Evolutionary conservation across 2,329 filamentous ascomycete genomes (phyloP).

Genomic region (Colletotrichum sp.): DNA sequence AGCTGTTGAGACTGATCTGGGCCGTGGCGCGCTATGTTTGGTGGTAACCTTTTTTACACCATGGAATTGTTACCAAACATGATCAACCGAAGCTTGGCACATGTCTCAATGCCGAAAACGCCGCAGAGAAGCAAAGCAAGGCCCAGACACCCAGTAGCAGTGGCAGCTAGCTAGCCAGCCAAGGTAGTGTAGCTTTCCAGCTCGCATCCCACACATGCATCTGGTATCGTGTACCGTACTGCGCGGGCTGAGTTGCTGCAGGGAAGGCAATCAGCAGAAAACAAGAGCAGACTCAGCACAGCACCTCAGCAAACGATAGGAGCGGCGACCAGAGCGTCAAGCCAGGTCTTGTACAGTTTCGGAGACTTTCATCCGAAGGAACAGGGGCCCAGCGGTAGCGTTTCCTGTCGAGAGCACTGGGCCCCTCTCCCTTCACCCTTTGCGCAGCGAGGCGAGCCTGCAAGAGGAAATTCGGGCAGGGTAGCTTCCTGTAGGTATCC

Average conservation of each 20-base stretch:
- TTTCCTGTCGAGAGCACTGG: not conserved
- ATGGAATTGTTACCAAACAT: not conserved
- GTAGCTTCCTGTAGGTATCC: not conserved
- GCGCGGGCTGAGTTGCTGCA: not conserved
- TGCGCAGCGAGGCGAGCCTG: not conserved
- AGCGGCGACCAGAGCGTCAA: not conserved
- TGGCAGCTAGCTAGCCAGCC: not conserved
- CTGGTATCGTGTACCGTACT: not conserved
- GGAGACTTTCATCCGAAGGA: constrained; percentile 16
- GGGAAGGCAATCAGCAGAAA: not conserved
- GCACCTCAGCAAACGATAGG: not conserved
- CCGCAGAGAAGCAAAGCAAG: not conserved
- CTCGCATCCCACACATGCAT: not conserved
- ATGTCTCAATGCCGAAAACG: not conserved
- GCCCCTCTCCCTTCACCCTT: not conserved
- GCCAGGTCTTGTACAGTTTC: not conserved
- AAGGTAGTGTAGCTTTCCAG: not conserved
- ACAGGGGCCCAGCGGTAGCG: not conserved
- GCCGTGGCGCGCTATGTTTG: not conserved
- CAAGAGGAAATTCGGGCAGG: not conserved
- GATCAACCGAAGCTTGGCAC: not conserved
- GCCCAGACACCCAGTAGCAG: not conserved
- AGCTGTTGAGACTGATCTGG: not conserved
- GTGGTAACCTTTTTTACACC: not conserved
- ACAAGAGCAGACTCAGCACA: not conserved